phyloP scores from a whole-genome alignment of 768 basidiomycete species.

The Amanita subjunquillea region DNA sequence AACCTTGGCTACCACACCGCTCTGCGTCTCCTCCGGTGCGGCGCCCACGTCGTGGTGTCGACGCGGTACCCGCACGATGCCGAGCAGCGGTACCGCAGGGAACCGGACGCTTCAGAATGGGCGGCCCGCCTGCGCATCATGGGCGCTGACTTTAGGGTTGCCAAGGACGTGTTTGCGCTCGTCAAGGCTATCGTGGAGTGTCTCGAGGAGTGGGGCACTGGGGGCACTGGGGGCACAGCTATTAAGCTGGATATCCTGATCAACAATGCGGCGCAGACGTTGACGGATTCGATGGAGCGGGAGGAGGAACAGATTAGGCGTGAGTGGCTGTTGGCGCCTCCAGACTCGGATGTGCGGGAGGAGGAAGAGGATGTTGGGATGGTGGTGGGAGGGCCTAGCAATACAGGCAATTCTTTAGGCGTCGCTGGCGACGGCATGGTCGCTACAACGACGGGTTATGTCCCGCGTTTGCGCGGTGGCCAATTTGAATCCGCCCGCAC shows the following conservation, averaged over 20 bases:
- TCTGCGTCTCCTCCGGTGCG: constrained; percentile 21
- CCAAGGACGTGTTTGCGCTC: constrained; percentile 22
- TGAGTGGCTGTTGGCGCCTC: constrained; percentile 12
- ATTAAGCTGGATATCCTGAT: constrained; percentile 19
- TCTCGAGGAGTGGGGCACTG: constrained; percentile 10
- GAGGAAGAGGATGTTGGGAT: too few species aligned
- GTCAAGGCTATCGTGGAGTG: constrained; percentile 15
- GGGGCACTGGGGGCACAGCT: constrained; percentile 1
- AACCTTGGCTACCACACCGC: constrained; percentile 22
- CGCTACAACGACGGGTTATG: constrained; percentile 9
- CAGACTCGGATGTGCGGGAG: not conserved
- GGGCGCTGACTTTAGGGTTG: constrained; percentile 23
- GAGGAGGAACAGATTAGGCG: constrained; percentile 17
- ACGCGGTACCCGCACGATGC: constrained; percentile 24
- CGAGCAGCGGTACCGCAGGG: constrained; percentile 16
- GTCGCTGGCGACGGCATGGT: too few species aligned
- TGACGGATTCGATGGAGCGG: constrained; percentile 18
- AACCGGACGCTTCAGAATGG: constrained; percentile 18
- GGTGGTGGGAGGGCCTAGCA: not conserved
- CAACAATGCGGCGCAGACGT: constrained; percentile 27
- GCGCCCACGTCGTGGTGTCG: constrained; percentile 18
- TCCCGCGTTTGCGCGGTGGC: constrained; percentile 13
- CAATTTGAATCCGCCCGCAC: constrained; percentile 3
- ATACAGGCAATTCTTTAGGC: not conserved
- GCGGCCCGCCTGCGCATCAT: constrained; percentile 17